Percentiles rank a stretch among this genome's conserved stretches.
Conservation (phyloP, 176 grass and related monocot species). For the Puya raimondii region DNA sequence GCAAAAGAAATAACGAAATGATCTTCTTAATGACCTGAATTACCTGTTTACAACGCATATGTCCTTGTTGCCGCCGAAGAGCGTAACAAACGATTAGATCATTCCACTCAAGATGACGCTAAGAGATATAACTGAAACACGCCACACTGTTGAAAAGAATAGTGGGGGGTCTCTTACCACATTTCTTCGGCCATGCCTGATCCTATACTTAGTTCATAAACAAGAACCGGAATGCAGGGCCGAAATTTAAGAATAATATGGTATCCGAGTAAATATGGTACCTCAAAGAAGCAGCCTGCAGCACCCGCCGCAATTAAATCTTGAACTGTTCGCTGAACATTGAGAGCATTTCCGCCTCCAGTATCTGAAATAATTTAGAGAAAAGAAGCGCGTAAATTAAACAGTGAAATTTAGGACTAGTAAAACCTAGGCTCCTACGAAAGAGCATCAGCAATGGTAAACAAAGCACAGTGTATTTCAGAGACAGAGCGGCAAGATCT, state of each 20-base stretch:
- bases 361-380: conserved; percentile 28
- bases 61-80: conserved; percentile 18
- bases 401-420: too few relatives aligned
- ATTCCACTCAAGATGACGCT: neutral
- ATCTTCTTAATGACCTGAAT: neutral
- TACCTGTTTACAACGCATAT: conserved; percentile 50
- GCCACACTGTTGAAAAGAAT: neutral
- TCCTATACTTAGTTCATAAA: conserved; percentile 22
- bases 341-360: conserved; percentile 38
- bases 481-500: too few relatives aligned
- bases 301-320: conserved; percentile 42
- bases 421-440: too few relatives aligned
- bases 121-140: neutral
- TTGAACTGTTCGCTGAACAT: conserved; percentile 38
- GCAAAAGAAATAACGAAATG: neutral
- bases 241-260: neutral
- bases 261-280: too few relatives aligned
- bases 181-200: conserved; percentile 54
- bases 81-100: neutral
- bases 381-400: too few relatives aligned
- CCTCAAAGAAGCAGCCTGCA: conserved; percentile 46
- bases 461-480: too few relatives aligned
- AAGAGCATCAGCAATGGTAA: too few relatives aligned
- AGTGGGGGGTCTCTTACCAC: too few relatives aligned
- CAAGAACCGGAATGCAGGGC: too few relatives aligned